These are phyloP conservation scores for Sugiyamaella marilandica DNA, from an alignment of 805 yeast species.

Conservation along the genomic window DNA sequence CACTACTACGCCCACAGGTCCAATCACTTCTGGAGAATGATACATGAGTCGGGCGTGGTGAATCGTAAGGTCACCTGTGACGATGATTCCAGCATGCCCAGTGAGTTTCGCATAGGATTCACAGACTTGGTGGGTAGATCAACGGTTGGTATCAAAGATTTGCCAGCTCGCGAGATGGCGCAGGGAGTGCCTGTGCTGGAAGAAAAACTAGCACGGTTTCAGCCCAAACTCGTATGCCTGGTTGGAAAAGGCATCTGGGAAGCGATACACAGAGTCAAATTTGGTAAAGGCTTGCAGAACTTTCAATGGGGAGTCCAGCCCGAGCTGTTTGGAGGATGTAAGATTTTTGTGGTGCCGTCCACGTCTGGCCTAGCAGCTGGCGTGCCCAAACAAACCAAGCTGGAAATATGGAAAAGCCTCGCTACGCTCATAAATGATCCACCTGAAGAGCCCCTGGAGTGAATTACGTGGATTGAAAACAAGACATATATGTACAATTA, in stretches of 20 bases:
- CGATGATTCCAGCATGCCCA: conserved; percentile 42
- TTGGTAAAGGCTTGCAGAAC: conserved; percentile 31
- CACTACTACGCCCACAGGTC: conserved; percentile 72
- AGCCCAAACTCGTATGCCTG: conserved; percentile 47
- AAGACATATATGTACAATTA: conserved; percentile 1
- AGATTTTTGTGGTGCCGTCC: conserved; percentile 61
- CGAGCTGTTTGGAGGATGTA: conserved; percentile 25
- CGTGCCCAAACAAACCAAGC: conserved; percentile 42
- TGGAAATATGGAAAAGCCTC: conserved; percentile 46
- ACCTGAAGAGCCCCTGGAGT: no score
- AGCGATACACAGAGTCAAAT: conserved; percentile 38
- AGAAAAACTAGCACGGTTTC: conserved; percentile 36
- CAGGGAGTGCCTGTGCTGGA: conserved; percentile 51
- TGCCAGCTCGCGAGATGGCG: conserved; percentile 48
- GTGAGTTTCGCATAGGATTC: conserved; percentile 53
- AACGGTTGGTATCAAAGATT: conserved; percentile 53
- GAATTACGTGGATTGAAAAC: background rate
- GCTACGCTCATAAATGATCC: conserved; percentile 11
- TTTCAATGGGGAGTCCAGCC: conserved; percentile 54
- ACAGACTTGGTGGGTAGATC: conserved; percentile 66
- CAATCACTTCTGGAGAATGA: conserved; percentile 62
- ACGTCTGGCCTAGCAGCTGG: conserved; percentile 68
- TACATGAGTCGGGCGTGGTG: conserved; percentile 49
- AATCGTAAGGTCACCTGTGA: conserved; percentile 28
- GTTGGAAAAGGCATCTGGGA: conserved; percentile 80